Percentiles rank a stretch among this genome's conserved stretches.
Evolutionary conservation across 2,329 filamentous ascomycete genomes (phyloP).

Genomic region (Emergomyces africanus): DNA sequence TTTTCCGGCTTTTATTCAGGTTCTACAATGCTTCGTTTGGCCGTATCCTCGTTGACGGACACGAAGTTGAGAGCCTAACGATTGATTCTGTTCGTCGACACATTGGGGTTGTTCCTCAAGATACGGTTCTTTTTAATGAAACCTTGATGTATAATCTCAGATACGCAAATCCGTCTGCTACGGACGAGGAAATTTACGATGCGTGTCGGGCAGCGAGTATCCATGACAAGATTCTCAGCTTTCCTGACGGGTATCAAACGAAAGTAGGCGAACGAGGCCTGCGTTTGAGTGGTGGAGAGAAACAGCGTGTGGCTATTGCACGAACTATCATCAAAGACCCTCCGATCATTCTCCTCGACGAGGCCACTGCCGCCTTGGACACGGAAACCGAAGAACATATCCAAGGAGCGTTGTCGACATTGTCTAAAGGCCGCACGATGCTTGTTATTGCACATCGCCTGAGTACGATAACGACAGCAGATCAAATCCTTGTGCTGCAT

Average conservation of each 20-base stretch:
- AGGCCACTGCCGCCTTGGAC: constrained; percentile 78
- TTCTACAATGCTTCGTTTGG: constrained; percentile 84
- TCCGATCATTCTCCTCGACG: constrained; percentile 82
- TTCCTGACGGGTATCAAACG: constrained; percentile 78
- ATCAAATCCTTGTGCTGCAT: constrained; percentile 70
- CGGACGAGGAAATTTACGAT: constrained; percentile 66
- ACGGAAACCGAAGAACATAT: constrained; percentile 90
- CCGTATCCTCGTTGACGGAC: constrained; percentile 70
- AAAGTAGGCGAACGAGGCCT: constrained; percentile 86
- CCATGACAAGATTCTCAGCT: constrained; percentile 79
- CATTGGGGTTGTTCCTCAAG: constrained; percentile 94
- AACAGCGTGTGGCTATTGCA: constrained; percentile 86
- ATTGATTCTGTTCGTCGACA: constrained; percentile 86
- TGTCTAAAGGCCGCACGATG: constrained; percentile 78
- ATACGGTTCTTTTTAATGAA: constrained; percentile 91
- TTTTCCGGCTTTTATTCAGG: constrained; percentile 90
- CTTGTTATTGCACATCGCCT: constrained; percentile 89
- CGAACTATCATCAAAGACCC: constrained; percentile 87
- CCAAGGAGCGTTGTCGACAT: constrained; percentile 67
- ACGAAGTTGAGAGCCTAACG: constrained; percentile 71
- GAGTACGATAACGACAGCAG: constrained; percentile 73
- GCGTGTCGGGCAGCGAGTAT: constrained; percentile 82
- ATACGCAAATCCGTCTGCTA: constrained; percentile 71
- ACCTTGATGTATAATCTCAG: constrained; percentile 88
- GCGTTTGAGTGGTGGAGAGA: constrained; percentile 78